phyloP scores from a whole-genome alignment of 1,284 basidiomycete species.

The Xerocomus alliaceus region DNA sequence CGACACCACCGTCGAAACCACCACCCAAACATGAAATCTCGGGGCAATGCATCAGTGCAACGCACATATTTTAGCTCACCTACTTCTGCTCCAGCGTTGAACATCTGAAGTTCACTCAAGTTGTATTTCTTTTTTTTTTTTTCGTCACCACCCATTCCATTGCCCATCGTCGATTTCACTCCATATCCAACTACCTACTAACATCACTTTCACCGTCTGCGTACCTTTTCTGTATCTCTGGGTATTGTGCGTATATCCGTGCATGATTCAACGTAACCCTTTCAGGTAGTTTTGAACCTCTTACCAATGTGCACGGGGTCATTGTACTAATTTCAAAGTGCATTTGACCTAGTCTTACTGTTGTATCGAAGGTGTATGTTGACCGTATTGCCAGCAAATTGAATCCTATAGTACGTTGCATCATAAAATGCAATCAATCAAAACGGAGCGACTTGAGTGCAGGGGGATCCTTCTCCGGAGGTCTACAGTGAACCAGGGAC shows the following conservation, averaged over 20 bases:
- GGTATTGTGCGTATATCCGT: slow-evolving; percentile 35
- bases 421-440: too few relatives aligned
- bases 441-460: too few relatives aligned
- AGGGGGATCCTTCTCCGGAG: too few relatives aligned
- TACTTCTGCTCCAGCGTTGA: slow-evolving; percentile 37
- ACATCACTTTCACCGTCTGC: slow-evolving; percentile 18
- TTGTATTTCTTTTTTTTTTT: slow-evolving; percentile 34
- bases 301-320: slow-evolving; percentile 1
- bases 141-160: slow-evolving; percentile 7
- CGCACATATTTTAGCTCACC: slow-evolving; percentile 56
- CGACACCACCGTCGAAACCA: slow-evolving; percentile 46
- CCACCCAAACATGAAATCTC: slow-evolving; percentile 72
- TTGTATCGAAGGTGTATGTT: slow-evolving; percentile 32
- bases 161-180: slow-evolving; percentile 12
- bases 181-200: slow-evolving; percentile 19
- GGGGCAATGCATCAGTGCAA: slow-evolving; percentile 65
- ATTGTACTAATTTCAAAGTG: slow-evolving; percentile 15
- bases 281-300: slow-evolving; percentile 6
- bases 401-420: too few relatives aligned
- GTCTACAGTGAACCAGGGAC: too few relatives aligned
- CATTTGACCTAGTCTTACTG: slow-evolving; percentile 10
- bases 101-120: slow-evolving; percentile 35
- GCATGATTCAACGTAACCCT: slow-evolving; percentile 20
- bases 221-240: slow-evolving; percentile 23
- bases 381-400: not conserved